Base-by-base conservation (phyloP, 2,329 filamentous ascomycete genomes). In the Verticillium alfalfae region DNA sequence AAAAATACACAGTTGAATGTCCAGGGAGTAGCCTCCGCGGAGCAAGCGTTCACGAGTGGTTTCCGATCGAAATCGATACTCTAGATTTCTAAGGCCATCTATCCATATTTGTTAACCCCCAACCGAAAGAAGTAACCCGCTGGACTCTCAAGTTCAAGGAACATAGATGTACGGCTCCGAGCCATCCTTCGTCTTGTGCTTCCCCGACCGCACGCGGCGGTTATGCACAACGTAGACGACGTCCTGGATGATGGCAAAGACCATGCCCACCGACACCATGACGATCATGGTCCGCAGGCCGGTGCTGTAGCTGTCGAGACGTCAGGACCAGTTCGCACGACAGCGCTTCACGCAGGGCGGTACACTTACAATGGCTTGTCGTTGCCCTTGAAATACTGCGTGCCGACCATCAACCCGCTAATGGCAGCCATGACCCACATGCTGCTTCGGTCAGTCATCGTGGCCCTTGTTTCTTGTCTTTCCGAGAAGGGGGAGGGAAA, bases 381-480 rank as follows among this genome's bases (percentile, higher is more conserved):
- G 12, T 71, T 67, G 1, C 67, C 73, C 26, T 75, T 74, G 60
- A 82, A 83, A 41, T 82, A 81, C 64, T 82, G 80, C 9, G 80
- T 78, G 0, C 81, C 81, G 0, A 76, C 78, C 79, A 83, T 82
- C 60, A 83, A 63, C 0, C 81, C 81, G 13, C 70, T 75, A 8
- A 80, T 82, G 3, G 81, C 79, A n/a, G 72, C 76, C 80, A 83
- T 82, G 2, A 83, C 80, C 74, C 73, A 76, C 77, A 79, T 75
- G 0, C 64, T 71, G 39, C 0, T 22, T 16, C 5, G 16, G 49
- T 64, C 61, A 60, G 13, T 3, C 5, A 41, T 26, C 26, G 26
- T 26, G 26, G 26, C 26, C 26, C 26, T 26, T 49, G 12, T 5
- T 34, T 18, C 6, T 1, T 31, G 18, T 41, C 15, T 37, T 10